Evolutionary conservation across 2,329 filamentous ascomycete genomes (phyloP).

Genomic region (Botrytis deweyae): DNA sequence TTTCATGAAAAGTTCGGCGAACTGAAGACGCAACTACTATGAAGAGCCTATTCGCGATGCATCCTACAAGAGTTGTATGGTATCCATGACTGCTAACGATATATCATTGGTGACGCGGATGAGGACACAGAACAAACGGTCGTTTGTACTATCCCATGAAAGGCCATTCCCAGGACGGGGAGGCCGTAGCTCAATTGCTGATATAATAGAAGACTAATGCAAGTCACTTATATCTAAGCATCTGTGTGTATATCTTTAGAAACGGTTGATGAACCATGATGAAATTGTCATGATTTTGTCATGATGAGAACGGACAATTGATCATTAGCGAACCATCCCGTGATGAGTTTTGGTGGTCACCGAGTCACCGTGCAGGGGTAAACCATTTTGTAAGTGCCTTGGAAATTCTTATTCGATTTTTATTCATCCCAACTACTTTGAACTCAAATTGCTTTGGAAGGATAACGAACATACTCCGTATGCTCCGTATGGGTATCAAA

Average conservation of each 20-base stretch:
- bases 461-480: background rate
- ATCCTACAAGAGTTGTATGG: background rate
- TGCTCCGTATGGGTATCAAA: background rate
- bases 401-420: background rate
- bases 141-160: background rate
- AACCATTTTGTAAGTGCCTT: background rate
- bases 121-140: background rate
- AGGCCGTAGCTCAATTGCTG: background rate
- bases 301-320: background rate
- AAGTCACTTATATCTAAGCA: background rate
- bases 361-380: background rate
- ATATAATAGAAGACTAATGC: background rate
- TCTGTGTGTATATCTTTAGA: background rate
- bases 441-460: background rate
- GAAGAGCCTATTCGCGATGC: background rate
- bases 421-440: background rate
- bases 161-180: background rate
- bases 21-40: background rate
- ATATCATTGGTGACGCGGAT: background rate
- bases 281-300: background rate
- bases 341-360: background rate
- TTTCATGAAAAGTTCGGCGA: background rate
- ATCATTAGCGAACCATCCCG: background rate
- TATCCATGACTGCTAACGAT: background rate
- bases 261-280: background rate